Percentiles rank a stretch among this genome's conserved stretches.
Conservation (phyloP, 306 rosid genomes). For the Myrica gale region DNA sequence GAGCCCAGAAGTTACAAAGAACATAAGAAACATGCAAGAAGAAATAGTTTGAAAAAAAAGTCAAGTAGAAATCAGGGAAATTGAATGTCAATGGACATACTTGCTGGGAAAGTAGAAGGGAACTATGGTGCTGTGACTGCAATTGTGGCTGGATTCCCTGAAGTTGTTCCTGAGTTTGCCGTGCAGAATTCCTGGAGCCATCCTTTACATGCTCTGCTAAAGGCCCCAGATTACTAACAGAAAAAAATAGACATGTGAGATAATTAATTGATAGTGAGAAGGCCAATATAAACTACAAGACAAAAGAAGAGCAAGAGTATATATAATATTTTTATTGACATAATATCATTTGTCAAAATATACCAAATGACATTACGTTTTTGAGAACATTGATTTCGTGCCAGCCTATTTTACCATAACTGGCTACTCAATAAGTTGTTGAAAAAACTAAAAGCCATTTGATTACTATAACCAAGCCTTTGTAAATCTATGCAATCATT, state of each 20-base stretch:
- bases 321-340: too few species aligned
- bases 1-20: constrained; percentile 12
- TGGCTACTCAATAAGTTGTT: not conserved
- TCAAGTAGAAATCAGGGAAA: constrained; percentile 19
- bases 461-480: not conserved
- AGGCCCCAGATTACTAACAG: constrained; percentile 62
- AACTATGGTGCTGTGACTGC: constrained; percentile 60
- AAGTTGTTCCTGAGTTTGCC: constrained; percentile 62
- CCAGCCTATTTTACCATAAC: not conserved
- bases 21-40: constrained; percentile 20
- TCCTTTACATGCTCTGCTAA: constrained; percentile 73
- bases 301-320: too few species aligned
- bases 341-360: not conserved
- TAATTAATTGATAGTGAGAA: not conserved
- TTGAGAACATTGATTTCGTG: not conserved
- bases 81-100: constrained; percentile 40
- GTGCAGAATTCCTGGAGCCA: constrained; percentile 60
- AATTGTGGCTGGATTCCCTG: constrained; percentile 63
- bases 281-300: too few species aligned
- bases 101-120: constrained; percentile 64
- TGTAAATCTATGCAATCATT: not conserved
- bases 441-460: not conserved
- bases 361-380: not conserved
- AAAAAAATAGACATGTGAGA: constrained; percentile 25
- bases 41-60: not conserved